Conservation (phyloP, 2,329 filamentous ascomycete species). For the Calonectria pteridis region DNA sequence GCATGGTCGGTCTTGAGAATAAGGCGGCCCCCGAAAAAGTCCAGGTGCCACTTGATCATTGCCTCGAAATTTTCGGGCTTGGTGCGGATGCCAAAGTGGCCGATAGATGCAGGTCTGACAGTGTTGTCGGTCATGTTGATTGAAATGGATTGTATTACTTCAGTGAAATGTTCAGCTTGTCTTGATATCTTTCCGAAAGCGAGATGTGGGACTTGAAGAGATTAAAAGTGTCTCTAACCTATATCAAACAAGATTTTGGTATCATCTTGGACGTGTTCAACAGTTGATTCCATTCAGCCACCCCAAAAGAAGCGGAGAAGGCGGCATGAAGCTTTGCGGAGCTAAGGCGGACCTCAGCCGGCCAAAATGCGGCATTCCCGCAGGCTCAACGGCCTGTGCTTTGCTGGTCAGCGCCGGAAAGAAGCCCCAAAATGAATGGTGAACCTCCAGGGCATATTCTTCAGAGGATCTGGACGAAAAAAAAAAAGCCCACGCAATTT, state of each 20-base stretch:
- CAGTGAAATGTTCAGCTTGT: background rate
- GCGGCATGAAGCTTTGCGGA: background rate
- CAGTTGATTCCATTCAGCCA: background rate
- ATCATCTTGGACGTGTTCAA: background rate
- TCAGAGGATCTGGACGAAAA: background rate
- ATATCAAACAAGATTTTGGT: background rate
- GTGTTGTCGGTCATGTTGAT: background rate
- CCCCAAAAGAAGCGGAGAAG: background rate
- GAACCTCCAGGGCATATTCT: background rate
- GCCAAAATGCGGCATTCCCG: background rate
- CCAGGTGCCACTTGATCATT: background rate
- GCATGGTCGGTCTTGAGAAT: background rate
- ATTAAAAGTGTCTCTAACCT: background rate
- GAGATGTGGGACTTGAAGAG: background rate
- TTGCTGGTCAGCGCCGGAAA: background rate
- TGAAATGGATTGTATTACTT: background rate
- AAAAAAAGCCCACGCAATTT: background rate
- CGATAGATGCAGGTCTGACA: background rate
- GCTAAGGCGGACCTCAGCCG: background rate
- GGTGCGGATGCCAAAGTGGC: background rate
- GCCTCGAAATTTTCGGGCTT: background rate
- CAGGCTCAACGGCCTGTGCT: too few relatives aligned
- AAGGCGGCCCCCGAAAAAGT: background rate
- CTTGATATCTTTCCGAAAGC: too few relatives aligned
- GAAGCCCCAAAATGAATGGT: background rate